These are phyloP conservation scores for Piloderma croceum DNA, from an alignment of 768 basidiomycete species.

Conservation along the genomic window DNA sequence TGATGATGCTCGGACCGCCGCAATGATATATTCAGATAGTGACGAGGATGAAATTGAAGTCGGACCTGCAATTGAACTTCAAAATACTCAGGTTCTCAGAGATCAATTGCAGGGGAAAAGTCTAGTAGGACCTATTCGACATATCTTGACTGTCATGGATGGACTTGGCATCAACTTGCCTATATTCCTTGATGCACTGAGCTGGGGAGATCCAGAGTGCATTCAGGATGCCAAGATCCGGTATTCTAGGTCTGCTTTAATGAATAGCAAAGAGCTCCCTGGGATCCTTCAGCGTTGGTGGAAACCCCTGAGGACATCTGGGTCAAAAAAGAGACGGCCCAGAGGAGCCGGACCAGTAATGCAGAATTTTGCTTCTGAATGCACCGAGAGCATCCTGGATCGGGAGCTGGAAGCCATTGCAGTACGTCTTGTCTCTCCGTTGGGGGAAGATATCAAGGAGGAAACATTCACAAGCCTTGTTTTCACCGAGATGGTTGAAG, in stretches of 20 bases:
- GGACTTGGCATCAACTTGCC: conserved; percentile 17
- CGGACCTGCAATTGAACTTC: no score
- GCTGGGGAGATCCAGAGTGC: conserved; percentile 27
- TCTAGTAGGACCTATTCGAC: no score
- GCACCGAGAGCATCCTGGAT: conserved; percentile 8
- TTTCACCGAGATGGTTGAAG: conserved; percentile 5
- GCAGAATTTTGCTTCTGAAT: conserved; percentile 17
- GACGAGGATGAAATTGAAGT: no score
- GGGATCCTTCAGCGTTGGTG: conserved; percentile 24
- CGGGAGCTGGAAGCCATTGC: conserved; percentile 13
- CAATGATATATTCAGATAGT: no score
- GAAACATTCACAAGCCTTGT: conserved; percentile 14
- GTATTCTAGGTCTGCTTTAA: conserved; percentile 15
- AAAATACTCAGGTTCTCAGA: no score
- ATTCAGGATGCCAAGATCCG: conserved; percentile 7
- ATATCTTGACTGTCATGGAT: no score
- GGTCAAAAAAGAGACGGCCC: conserved; percentile 12
- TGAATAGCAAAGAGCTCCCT: conserved; percentile 20
- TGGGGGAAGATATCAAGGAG: conserved; percentile 13
- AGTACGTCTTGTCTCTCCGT: conserved; percentile 3
- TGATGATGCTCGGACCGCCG: no score
- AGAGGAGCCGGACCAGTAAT: conserved; percentile 15
- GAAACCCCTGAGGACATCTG: conserved; percentile 17
- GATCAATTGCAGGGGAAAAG: no score
- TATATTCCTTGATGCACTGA: conserved; percentile 27